These are phyloP conservation scores for Bolboschoenoplectus hybrid DNA, from an alignment of 202 grass and related monocot species.

Conservation along the genomic window DNA sequence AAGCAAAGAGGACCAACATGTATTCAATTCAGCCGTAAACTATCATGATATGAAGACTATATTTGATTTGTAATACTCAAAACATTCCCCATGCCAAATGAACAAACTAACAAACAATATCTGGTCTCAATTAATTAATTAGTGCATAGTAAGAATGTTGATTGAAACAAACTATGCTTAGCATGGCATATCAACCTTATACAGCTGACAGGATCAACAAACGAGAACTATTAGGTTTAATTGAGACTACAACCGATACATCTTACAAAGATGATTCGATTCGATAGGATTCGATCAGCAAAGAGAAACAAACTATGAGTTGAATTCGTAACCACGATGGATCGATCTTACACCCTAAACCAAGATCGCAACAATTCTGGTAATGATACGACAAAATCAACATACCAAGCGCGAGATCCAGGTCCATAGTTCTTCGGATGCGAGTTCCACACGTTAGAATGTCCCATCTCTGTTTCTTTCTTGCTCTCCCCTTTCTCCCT, in stretches of 20 bases:
- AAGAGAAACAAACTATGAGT: not conserved
- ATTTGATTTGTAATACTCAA: not conserved
- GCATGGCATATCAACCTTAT: not conserved
- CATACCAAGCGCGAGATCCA: conserved; percentile 78
- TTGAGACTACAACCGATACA: not conserved
- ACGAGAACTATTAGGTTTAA: not conserved
- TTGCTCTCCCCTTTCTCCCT: not conserved
- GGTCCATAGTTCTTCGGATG: conserved; percentile 90
- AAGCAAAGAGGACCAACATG: too few relatives aligned
- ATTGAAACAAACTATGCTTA: not conserved
- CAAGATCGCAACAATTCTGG: not conserved
- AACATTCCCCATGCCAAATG: not conserved
- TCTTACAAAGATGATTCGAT: not conserved
- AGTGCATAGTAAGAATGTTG: not conserved
- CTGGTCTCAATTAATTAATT: not conserved
- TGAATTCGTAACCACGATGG: not conserved
- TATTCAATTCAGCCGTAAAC: not conserved
- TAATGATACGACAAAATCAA: too few relatives aligned
- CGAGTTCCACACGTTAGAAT: conserved; percentile 89
- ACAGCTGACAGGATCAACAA: not conserved
- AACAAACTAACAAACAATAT: not conserved
- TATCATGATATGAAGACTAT: not conserved
- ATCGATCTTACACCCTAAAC: not conserved
- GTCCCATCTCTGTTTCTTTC: conserved; percentile 53
- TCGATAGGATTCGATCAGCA: not conserved